Conservation (phyloP, 192 early-diverging fungal genomes). For the Linnemannia schmuckeri region DNA sequence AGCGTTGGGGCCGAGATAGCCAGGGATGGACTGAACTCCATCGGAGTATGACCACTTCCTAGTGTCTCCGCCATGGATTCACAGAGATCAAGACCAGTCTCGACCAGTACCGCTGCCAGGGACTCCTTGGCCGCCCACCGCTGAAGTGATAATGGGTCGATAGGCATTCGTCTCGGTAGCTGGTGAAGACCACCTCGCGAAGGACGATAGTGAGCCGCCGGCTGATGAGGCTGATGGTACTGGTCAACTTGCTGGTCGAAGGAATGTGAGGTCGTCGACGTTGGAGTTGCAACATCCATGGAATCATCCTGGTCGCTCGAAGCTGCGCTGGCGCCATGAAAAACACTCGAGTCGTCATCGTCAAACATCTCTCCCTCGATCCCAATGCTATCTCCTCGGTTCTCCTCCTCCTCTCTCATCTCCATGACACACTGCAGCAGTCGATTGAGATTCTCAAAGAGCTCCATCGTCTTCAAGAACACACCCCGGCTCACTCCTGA, state of each 20-base stretch:
- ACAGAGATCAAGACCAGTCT: constrained; percentile 49
- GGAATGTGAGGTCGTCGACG: background rate
- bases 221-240: constrained; percentile 9
- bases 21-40: background rate
- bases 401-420: constrained; percentile 46
- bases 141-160: constrained; percentile 18
- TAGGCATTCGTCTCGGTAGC: constrained; percentile 10
- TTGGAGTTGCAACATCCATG: constrained; percentile 27
- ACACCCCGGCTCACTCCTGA: constrained; percentile 22
- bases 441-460: constrained; percentile 35
- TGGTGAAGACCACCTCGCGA: background rate
- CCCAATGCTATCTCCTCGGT: background rate
- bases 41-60: constrained; percentile 20
- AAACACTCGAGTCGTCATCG: constrained; percentile 2
- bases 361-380: background rate
- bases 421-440: constrained; percentile 49
- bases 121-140: constrained; percentile 40
- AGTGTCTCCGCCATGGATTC: constrained; percentile 42
- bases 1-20: background rate
- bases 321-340: constrained; percentile 20
- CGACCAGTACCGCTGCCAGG: constrained; percentile 35
- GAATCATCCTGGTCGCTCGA: constrained; percentile 50
- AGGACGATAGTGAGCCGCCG: background rate
- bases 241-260: background rate
- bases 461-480: constrained; percentile 43